These are phyloP conservation scores for Backusella westeae DNA, from an alignment of 192 early-diverging fungal species.

Conservation along the genomic window DNA sequence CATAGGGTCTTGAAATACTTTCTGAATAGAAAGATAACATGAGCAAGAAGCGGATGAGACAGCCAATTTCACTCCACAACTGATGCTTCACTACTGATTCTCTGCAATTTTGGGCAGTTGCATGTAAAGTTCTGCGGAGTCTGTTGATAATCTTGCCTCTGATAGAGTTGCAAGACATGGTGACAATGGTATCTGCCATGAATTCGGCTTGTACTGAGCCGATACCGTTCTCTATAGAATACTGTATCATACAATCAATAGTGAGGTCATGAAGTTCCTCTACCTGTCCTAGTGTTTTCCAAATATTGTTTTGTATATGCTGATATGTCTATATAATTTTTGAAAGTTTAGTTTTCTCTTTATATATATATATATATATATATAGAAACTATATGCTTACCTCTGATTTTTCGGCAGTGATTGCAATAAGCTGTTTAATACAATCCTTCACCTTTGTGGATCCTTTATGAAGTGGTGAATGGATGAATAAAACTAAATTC, in stretches of 20 bases:
- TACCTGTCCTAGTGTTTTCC: conserved; percentile 70
- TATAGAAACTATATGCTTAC: conserved; percentile 23
- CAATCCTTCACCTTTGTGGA: conserved; percentile 65
- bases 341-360: neutral
- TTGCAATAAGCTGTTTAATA: conserved; percentile 66
- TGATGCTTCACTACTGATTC: conserved; percentile 72
- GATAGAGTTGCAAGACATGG: conserved; percentile 66
- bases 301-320: conserved; percentile 79
- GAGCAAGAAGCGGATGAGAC: conserved; percentile 77
- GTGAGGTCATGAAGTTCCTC: conserved; percentile 75
- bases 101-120: conserved; percentile 63
- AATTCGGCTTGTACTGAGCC: conserved; percentile 73
- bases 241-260: conserved; percentile 70
- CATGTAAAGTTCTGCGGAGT: conserved; percentile 67
- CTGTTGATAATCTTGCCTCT: conserved; percentile 77
- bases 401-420: conserved; percentile 67
- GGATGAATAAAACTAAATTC: conserved; percentile 62
- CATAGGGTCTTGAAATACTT: conserved; percentile 60
- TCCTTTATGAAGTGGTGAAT: conserved; percentile 33
- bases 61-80: conserved; percentile 84
- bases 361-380: neutral
- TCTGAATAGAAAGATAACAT: conserved; percentile 83
- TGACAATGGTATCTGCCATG: conserved; percentile 80
- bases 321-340: conserved; percentile 61
- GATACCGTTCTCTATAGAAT: conserved; percentile 74